Percentiles rank a stretch among this genome's conserved stretches.
These are phyloP conservation scores for Exutisphaerella laricina DNA, from an alignment of 2,329 filamentous ascomycete species.

Conservation along the genomic window DNA sequence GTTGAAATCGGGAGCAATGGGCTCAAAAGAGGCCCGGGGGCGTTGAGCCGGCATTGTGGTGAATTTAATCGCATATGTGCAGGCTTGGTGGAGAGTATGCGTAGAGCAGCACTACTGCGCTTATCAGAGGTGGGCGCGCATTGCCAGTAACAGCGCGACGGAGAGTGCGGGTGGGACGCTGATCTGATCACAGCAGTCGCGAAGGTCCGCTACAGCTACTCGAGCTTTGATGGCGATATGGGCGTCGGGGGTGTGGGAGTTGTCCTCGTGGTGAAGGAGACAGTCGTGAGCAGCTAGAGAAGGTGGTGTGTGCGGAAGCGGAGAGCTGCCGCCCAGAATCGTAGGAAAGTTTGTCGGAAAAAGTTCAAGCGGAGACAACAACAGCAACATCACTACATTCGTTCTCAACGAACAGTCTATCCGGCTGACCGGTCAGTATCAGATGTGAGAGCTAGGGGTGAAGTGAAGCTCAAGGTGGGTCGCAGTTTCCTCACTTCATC, in stretches of 20 bases:
- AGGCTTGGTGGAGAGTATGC: no score
- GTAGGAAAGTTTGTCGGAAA: no score
- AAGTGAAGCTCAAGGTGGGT: constrained; percentile 15
- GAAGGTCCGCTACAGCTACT: constrained; percentile 5
- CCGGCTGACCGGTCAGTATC: constrained; percentile 7
- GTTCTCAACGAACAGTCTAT: neutral
- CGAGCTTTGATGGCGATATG: neutral
- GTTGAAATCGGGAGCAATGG: constrained; percentile 80
- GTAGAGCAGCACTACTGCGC: constrained; percentile 6
- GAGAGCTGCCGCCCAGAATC: constrained; percentile 6
- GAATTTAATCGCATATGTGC: no score
- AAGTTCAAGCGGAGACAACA: neutral
- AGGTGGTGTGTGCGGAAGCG: neutral
- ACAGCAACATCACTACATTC: constrained; percentile 4
- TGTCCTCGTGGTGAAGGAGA: constrained; percentile 9
- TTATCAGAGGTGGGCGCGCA: constrained; percentile 14
- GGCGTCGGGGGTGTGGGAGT: constrained; percentile 5
- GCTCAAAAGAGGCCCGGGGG: constrained; percentile 84
- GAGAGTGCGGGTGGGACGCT: constrained; percentile 1
- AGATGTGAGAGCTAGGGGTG: neutral
- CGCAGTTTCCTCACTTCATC: constrained; percentile 7
- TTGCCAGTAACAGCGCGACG: constrained; percentile 4
- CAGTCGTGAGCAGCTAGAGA: constrained; percentile 4
- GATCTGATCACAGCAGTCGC: constrained; percentile 2
- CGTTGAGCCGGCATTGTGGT: constrained; percentile 66